Percentiles rank a stretch among this genome's conserved stretches.
These are phyloP conservation scores for Xylaria acuta DNA, from an alignment of 495 filamentous ascomycete genomes.

Conservation along the genomic window DNA sequence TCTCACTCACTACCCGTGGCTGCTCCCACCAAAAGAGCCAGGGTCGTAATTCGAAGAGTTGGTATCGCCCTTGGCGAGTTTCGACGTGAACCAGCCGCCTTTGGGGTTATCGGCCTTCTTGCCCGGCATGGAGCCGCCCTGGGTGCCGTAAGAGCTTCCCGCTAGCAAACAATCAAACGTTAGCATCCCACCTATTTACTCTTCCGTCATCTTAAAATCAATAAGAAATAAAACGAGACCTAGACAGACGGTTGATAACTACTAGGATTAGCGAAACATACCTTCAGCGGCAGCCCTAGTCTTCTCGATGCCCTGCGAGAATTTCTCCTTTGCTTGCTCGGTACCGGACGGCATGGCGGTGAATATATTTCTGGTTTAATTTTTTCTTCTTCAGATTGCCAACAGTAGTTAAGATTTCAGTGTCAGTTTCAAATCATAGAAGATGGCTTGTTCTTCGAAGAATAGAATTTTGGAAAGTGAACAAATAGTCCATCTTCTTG, in stretches of 20 bases:
- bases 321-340: conserved; percentile 17
- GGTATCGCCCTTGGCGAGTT: conserved; percentile 9
- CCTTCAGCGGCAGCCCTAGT: conserved; percentile 15
- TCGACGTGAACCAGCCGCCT: background rate
- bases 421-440: background rate
- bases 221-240: background rate
- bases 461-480: background rate
- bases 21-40: conserved; percentile 7
- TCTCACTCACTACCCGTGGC: conserved; percentile 25
- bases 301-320: conserved; percentile 14
- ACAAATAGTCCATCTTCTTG: background rate
- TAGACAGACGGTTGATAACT: background rate
- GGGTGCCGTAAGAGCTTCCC: conserved; percentile 9
- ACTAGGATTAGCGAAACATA: background rate
- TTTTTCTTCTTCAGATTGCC: background rate
- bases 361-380: background rate
- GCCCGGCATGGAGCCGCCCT: conserved; percentile 2
- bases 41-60: conserved; percentile 15
- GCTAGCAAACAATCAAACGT: background rate
- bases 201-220: background rate
- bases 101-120: conserved; percentile 21
- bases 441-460: background rate
- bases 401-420: background rate
- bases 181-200: background rate
- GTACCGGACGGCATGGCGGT: conserved; percentile 18